Percentiles rank a stretch among this genome's conserved stretches.
Conservation (phyloP, 139 green algal genomes). For the Asterochloris erici region DNA sequence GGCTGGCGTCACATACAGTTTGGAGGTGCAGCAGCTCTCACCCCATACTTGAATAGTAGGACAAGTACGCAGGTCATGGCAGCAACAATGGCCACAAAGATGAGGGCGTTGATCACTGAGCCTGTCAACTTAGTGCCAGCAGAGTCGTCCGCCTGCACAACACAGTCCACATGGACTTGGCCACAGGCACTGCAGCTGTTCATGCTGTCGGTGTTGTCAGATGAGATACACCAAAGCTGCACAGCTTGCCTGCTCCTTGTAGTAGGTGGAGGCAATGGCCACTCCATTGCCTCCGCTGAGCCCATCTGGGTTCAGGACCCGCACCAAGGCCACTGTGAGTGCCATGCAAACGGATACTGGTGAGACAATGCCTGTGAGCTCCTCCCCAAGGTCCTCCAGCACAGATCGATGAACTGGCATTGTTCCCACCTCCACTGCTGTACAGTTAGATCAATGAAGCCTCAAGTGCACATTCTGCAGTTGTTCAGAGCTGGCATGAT, state of each 20-base stretch:
- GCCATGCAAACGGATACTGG: slow-evolving; percentile 95
- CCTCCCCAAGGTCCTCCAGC: slow-evolving; percentile 67
- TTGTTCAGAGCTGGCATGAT: too few relatives aligned
- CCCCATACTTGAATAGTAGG: slow-evolving; percentile 87
- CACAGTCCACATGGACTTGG: too few relatives aligned
- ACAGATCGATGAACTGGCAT: slow-evolving; percentile 17
- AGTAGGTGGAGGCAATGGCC: slow-evolving; percentile 70
- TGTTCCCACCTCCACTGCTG: too few relatives aligned
- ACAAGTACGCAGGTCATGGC: slow-evolving; percentile 90
- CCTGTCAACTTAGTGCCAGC: slow-evolving; percentile 75
- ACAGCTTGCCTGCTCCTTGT: slow-evolving; percentile 65
- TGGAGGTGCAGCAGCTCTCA: slow-evolving; percentile 3
- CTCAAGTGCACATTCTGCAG: too few relatives aligned
- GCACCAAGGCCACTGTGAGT: slow-evolving; percentile 81
- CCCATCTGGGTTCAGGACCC: slow-evolving; percentile 77
- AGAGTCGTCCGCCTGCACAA: slow-evolving; percentile 62
- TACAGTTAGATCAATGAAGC: too few relatives aligned
- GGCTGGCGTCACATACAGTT: not conserved
- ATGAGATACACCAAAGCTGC: too few relatives aligned
- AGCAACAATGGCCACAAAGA: slow-evolving; percentile 84
- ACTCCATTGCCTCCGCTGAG: slow-evolving; percentile 37
- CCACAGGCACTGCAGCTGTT: too few relatives aligned
- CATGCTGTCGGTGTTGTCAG: too few relatives aligned
- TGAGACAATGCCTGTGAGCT: slow-evolving; percentile 74
- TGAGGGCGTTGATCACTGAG: slow-evolving; percentile 84